Conservation (phyloP, 345 rosid genomes). For the Corymbia maculata region DNA sequence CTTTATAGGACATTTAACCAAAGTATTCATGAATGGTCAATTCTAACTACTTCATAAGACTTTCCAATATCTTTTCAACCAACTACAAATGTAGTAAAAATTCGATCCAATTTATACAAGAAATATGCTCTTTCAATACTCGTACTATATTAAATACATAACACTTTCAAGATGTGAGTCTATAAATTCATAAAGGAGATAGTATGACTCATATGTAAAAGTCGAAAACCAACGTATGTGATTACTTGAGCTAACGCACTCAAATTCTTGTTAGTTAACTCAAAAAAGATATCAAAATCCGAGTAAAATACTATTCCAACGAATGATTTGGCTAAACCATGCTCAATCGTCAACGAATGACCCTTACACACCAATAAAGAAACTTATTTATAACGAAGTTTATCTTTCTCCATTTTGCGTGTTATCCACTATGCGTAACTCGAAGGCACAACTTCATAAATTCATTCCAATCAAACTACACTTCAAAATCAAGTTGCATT, state of each 20-base stretch:
- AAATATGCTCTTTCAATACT: too few relatives aligned
- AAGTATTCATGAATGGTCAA: too few relatives aligned
- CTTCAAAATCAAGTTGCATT: not conserved
- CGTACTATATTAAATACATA: too few relatives aligned
- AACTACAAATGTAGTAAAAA: too few relatives aligned
- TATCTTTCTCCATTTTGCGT: not conserved
- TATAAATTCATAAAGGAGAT: too few relatives aligned
- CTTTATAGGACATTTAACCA: not conserved
- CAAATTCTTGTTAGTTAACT: not conserved
- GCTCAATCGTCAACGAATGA: not conserved
- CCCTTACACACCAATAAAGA: not conserved
- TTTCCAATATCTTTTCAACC: too few relatives aligned
- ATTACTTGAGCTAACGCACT: not conserved
- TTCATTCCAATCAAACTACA: too few relatives aligned
- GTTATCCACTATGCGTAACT: accelerated
- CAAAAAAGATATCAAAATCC: not conserved
- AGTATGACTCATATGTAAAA: too few relatives aligned
- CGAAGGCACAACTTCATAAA: not conserved
- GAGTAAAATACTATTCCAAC: too few relatives aligned
- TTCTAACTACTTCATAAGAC: too few relatives aligned
- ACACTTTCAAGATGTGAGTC: not conserved
- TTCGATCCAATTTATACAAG: too few relatives aligned
- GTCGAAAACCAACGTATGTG: not conserved
- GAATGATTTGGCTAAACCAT: too few relatives aligned
- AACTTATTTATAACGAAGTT: not conserved